Conservation (phyloP, 2,329 filamentous ascomycete species). For the Pyricularia grisea region DNA sequence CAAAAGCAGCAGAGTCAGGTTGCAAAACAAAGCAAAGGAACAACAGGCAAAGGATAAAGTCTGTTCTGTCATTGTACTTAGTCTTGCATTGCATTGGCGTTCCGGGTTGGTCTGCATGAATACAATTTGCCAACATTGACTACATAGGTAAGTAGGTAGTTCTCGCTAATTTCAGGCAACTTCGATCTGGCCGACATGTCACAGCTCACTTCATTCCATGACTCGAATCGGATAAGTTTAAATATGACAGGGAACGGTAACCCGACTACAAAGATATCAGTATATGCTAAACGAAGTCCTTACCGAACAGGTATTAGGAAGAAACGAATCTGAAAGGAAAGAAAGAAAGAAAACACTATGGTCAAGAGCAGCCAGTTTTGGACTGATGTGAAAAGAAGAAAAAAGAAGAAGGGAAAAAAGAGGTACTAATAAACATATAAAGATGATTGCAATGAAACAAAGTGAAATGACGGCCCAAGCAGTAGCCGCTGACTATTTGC, state of each 20-base stretch:
- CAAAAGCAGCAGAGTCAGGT: conserved; percentile 19
- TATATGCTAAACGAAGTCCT: background rate
- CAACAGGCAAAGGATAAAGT: background rate
- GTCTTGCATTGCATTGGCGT: background rate
- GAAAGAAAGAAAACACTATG: background rate
- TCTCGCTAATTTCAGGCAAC: background rate
- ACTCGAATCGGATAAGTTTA: background rate
- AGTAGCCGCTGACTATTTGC: background rate
- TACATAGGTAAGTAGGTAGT: background rate
- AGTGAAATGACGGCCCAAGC: background rate
- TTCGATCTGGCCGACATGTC: background rate
- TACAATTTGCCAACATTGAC: background rate
- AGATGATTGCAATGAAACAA: background rate
- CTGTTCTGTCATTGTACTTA: background rate
- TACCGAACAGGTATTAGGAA: background rate
- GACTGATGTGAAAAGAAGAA: background rate
- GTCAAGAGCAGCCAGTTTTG: background rate
- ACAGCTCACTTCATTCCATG: background rate
- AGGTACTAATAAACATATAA: background rate
- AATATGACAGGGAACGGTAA: background rate
- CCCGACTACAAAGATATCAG: background rate
- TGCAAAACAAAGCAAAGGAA: background rate
- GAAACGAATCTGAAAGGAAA: background rate
- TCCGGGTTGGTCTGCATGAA: background rate
- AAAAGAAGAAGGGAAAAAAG: background rate